Percentiles rank a stretch among this genome's conserved stretches.
Conservation (phyloP, 164 flowering plant species). For the Vitis riparia region DNA sequence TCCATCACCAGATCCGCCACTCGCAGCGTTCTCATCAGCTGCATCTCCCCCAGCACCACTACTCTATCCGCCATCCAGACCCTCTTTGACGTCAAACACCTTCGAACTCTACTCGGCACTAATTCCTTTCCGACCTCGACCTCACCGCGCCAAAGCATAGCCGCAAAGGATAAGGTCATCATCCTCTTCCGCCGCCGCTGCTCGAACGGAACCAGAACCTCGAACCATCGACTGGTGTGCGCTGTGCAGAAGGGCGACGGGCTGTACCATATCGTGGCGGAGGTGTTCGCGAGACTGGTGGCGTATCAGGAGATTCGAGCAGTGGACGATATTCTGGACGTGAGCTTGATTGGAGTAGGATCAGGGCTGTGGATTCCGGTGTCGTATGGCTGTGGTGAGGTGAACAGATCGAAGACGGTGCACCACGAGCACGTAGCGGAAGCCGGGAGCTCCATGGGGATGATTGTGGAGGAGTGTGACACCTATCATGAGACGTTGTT, state of each 20-base stretch:
- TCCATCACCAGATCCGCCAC: conserved; percentile 11
- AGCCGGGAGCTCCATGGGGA: conserved; percentile 36
- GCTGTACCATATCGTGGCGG: conserved; percentile 52
- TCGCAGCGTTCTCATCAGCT: conserved; percentile 61
- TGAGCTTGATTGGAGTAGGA: conserved; percentile 21
- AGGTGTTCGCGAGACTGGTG: conserved; percentile 41
- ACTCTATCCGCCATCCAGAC: conserved; percentile 40
- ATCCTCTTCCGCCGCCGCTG: conserved; percentile 74
- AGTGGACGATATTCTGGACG: conserved; percentile 40
- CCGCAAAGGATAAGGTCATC: conserved; percentile 32
- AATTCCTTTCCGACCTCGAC: conserved; percentile 51
- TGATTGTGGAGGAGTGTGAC: conserved; percentile 51
- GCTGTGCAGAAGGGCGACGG: conserved; percentile 45
- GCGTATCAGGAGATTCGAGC: conserved; percentile 40
- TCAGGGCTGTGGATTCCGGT: conserved; percentile 59
- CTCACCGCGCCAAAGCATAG: conserved; percentile 16
- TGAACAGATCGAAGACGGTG: conserved; percentile 41
- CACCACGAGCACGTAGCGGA: conserved; percentile 69
- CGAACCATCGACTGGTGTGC: conserved; percentile 49
- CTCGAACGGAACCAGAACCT: conserved; percentile 53
- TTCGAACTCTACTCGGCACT: conserved; percentile 51
- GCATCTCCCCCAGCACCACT: conserved; percentile 51
- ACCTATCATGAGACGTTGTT: conserved; percentile 30
- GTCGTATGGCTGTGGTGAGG: conserved; percentile 78
- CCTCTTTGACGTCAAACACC: conserved; percentile 49